phyloP scores from a whole-genome alignment of 208 protist species.

The Leishmania arabica region DNA sequence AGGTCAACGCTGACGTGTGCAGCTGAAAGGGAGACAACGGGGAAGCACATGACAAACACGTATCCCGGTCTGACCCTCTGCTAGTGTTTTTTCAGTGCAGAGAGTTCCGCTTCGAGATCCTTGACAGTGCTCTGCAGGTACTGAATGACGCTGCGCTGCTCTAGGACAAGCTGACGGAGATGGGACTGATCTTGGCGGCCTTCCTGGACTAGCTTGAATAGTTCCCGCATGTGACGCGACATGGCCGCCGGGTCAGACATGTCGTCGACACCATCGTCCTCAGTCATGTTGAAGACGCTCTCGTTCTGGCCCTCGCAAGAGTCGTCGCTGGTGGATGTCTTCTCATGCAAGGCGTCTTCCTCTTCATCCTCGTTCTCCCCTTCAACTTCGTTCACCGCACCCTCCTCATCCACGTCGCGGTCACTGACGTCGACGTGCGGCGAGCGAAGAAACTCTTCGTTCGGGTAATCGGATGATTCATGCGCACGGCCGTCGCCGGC shows the following conservation, averaged over 20 bases:
- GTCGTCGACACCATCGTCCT: constrained; percentile 37
- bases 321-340: constrained; percentile 26
- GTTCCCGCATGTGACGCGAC: constrained; percentile 34
- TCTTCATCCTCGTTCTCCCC: constrained; percentile 33
- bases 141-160: constrained; percentile 33
- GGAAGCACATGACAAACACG: background rate
- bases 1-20: background rate
- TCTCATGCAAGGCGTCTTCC: constrained; percentile 19
- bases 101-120: constrained; percentile 19
- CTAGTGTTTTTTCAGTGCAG: constrained; percentile 34
- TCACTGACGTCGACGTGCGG: constrained; percentile 2
- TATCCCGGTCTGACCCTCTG: background rate
- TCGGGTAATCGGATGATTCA: constrained; percentile 1
- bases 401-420: constrained; percentile 20
- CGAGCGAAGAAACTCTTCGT: background rate
- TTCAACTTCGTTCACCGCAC: constrained; percentile 18
- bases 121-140: constrained; percentile 26
- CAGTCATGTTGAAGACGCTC: constrained; percentile 42
- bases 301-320: constrained; percentile 46
- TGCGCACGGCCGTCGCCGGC: background rate
- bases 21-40: background rate
- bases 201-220: constrained; percentile 44
- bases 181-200: constrained; percentile 35
- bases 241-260: constrained; percentile 29
- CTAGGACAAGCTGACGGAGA: constrained; percentile 30